Evolutionary conservation across 176 grass and related monocot genomes (phyloP).

Genomic region (Musa acuminata): DNA sequence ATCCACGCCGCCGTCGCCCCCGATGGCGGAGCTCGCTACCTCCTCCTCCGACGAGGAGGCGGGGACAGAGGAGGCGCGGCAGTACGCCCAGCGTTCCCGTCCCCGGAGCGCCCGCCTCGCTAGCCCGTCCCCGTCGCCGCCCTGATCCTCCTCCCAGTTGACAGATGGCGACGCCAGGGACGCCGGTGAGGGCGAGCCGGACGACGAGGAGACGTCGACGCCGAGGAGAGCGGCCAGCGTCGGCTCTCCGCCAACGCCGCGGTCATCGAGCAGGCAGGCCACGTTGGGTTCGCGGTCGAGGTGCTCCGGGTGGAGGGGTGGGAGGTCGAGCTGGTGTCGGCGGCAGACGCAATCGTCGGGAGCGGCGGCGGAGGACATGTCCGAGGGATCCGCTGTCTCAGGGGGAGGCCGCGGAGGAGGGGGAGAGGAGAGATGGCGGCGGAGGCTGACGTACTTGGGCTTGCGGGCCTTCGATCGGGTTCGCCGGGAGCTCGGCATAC

Average conservation of each 20-base stretch:
- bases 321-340: slow-evolving; percentile 33
- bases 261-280: slow-evolving; percentile 33
- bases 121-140: slow-evolving; percentile 38
- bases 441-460: slow-evolving; percentile 74
- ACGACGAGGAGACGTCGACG: background rate
- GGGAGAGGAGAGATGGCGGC: slow-evolving; percentile 23
- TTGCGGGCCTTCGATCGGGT: slow-evolving; percentile 26
- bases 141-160: background rate
- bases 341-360: background rate
- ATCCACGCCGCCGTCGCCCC: slow-evolving; percentile 2
- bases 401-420: background rate
- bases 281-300: slow-evolving; percentile 32
- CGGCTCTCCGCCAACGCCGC: slow-evolving; percentile 36
- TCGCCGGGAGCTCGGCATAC: background rate
- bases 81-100: slow-evolving; percentile 76
- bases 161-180: background rate
- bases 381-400: background rate
- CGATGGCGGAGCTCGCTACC: slow-evolving; percentile 19
- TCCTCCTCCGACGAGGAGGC: slow-evolving; percentile 40
- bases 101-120: slow-evolving; percentile 66
- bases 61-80: slow-evolving; percentile 30
- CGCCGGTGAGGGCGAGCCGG: slow-evolving; percentile 18
- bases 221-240: slow-evolving; percentile 80
- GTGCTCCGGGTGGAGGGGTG: slow-evolving; percentile 42
- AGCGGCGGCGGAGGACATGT: background rate